Base-by-base conservation (phyloP, 352 stramenopile species). In the Pythium periplocum region DNA sequence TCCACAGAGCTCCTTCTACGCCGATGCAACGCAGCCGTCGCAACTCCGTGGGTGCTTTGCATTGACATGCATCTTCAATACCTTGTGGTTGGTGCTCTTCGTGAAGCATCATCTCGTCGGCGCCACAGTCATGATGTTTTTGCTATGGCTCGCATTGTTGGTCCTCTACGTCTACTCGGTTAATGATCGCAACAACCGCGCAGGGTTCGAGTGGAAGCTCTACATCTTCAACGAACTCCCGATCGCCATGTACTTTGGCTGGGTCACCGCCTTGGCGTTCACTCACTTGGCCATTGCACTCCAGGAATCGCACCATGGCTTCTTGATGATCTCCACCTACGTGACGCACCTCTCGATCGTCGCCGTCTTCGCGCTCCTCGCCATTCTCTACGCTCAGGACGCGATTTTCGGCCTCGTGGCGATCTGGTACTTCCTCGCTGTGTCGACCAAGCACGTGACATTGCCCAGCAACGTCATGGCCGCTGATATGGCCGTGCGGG, bases 111-210 rank as follows among this genome's bases (percentile, higher is more conserved):
- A 83, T 51, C 55, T 87, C 37, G 71, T 85, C 45, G 69, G 58
- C 26, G 68, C 78, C 26, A 86, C 75, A 1, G 64, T 85, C 26
- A 42, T 81, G 54, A 86, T 90, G 57, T 88, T 68, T 50, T 45
- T 78, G 41, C 69, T 92, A 31, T 92, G 81, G 81, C 46, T 92
- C 34, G 75, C 73, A 49, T 48, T 92, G 44, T 62, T 92, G 17
- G 62, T 90, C 52, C 71, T 92, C 34, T 92, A 92, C 62, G 56
- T 87, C 6, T 90, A 87, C 66, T 71, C 82, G n/a, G 68, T 90
- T 26, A 90, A 87, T 43, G 82, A 92, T 52, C 78, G 79, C 32
- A 78, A 73, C 39, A 43, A 62, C 49, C 71, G 69, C n/a, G 45
- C 34, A 9, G 26, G n/a, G 32, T 77, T 83, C 51, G 73, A 87